Conservation (phyloP, 768 basidiomycete species). For the Pluteus cervinus region DNA sequence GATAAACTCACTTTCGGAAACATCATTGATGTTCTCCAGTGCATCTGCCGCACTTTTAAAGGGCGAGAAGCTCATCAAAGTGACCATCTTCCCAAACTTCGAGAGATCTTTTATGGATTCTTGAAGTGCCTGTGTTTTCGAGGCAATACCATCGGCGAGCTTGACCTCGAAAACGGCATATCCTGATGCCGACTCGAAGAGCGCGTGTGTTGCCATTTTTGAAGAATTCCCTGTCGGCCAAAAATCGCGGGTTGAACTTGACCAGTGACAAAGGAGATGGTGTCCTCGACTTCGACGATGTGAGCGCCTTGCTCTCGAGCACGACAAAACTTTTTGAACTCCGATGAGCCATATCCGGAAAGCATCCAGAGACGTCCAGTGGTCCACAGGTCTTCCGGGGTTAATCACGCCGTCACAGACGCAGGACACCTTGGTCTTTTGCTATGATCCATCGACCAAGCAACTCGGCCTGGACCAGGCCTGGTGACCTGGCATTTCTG, state of each 20-base stretch:
- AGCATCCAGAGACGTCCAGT: no score
- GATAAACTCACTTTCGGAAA: constrained; percentile 77
- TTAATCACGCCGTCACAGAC: no score
- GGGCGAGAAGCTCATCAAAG: constrained; percentile 84
- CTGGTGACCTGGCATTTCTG: no score
- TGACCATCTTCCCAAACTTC: constrained; percentile 91
- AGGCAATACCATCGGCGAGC: constrained; percentile 81
- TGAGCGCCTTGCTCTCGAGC: no score
- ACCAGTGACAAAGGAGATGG: constrained; percentile 10
- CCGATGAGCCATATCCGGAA: no score
- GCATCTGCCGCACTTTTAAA: constrained; percentile 93
- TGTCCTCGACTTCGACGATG: not conserved
- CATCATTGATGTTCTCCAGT: constrained; percentile 91
- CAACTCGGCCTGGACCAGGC: no score
- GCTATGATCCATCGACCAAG: no score
- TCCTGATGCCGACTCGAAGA: constrained; percentile 92
- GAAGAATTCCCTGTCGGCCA: constrained; percentile 22
- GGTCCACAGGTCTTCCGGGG: no score
- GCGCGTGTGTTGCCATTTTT: constrained; percentile 72
- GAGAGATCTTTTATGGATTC: constrained; percentile 80
- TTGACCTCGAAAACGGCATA: constrained; percentile 91
- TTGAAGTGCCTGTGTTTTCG: constrained; percentile 73
- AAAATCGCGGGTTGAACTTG: constrained; percentile 8
- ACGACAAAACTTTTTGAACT: no score
- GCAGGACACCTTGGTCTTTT: no score